These are phyloP conservation scores for Gastrodia elata DNA, from an alignment of 106 monocot genomes.

Conservation along the genomic window DNA sequence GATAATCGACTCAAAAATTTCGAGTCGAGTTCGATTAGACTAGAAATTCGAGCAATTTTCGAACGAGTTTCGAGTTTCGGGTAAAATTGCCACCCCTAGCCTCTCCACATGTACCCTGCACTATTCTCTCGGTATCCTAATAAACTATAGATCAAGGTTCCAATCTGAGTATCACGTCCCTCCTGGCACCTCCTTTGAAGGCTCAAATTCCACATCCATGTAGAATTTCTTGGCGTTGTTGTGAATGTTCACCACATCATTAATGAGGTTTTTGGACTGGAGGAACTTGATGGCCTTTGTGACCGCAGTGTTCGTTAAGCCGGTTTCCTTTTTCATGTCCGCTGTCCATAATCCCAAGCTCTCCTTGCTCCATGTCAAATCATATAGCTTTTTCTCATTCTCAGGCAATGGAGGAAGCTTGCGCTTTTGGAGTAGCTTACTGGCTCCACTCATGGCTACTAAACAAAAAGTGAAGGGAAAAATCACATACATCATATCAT, in stretches of 20 bases:
- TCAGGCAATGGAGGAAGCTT: slow-evolving; percentile 9
- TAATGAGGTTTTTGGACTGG: slow-evolving; percentile 32
- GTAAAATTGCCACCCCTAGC: slow-evolving; percentile 22
- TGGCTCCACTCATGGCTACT: neutral
- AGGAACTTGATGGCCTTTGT: slow-evolving; percentile 44
- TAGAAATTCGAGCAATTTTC: too few species aligned
- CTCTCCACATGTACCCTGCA: slow-evolving; percentile 25
- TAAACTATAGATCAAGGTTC: slow-evolving; percentile 33
- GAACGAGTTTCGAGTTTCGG: too few species aligned
- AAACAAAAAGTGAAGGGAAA: too few species aligned
- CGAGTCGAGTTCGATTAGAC: too few species aligned
- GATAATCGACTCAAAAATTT: too few species aligned
- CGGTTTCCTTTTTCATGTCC: slow-evolving; percentile 32
- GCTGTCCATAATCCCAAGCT: slow-evolving; percentile 44
- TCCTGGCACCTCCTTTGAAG: slow-evolving; percentile 48
- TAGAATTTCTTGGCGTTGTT: slow-evolving; percentile 35
- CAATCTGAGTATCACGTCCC: slow-evolving; percentile 63
- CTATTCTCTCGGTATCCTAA: slow-evolving; percentile 17
- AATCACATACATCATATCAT: too few species aligned
- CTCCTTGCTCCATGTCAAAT: slow-evolving; percentile 32
- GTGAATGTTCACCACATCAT: slow-evolving; percentile 42
- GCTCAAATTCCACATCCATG: slow-evolving; percentile 54
- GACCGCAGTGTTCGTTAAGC: slow-evolving; percentile 9
- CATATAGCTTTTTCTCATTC: slow-evolving; percentile 23
- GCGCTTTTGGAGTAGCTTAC: slow-evolving; percentile 16